A percentile compares a stretch with the other conserved stretches of the same genome.
Evolutionary conservation across 306 rosid species (phyloP).

Genomic region (Chamaecrista fasciculata): DNA sequence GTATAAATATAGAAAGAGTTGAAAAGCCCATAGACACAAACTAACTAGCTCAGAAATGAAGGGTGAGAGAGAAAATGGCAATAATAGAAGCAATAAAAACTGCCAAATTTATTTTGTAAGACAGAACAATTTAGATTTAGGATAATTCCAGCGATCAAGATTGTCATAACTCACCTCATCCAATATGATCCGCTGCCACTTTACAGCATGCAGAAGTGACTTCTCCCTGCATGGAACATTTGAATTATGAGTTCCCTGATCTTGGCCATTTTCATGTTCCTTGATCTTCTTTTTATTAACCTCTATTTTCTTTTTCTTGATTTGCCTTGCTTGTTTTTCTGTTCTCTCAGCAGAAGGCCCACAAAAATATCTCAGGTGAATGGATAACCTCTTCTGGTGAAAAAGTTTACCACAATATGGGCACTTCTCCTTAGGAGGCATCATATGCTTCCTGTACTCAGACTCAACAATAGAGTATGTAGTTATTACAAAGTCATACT

Average conservation of each 20-base stretch:
- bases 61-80: background rate
- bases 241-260: conserved; percentile 16
- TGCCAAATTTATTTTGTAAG: background rate
- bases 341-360: conserved; percentile 75
- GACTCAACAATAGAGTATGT: conserved; percentile 77
- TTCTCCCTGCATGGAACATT: conserved; percentile 26
- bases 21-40: background rate
- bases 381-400: conserved; percentile 26
- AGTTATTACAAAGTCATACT: conserved; percentile 84
- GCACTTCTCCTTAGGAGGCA: conserved; percentile 83
- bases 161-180: conserved; percentile 70
- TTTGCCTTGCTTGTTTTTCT: conserved; percentile 79
- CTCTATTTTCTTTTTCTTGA: conserved; percentile 45
- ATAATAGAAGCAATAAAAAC: background rate
- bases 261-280: conserved; percentile 1
- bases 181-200: conserved; percentile 83
- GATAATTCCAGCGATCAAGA: background rate
- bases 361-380: conserved; percentile 63
- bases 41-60: background rate
- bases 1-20: background rate
- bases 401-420: conserved; percentile 54
- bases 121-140: background rate
- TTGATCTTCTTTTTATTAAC: conserved; percentile 22
- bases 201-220: conserved; percentile 65
- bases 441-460: conserved; percentile 74